Evolutionary conservation across 495 filamentous ascomycete species (phyloP), one percentile per base, ranked within the genome.

Genomic region (Lindgomyces ingoldianus): DNA sequence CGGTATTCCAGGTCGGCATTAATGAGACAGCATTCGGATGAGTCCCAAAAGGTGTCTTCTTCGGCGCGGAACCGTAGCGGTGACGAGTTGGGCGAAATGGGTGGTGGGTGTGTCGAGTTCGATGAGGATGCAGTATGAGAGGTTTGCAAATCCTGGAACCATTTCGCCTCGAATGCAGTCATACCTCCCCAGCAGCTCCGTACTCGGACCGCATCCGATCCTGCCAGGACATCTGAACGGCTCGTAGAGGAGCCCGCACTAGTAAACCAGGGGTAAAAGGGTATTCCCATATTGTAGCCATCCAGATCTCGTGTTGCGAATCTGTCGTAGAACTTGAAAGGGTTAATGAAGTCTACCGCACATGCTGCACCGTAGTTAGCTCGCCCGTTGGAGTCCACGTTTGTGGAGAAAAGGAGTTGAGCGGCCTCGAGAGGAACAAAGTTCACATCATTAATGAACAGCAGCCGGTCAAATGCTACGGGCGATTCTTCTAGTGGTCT

Each of bases 151-250:
- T 62, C 24, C 41, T 76, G 85, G 69, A 92, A 87, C 60, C 82
- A 88, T 51, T 75, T 78, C 1, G 86, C 89, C 69, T 91, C 86
- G 68, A 91, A 91, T 3, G 89, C 89, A 6, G 89, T 85, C 81
- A 91, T 91, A 9, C 90, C 90, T 36, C 88, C 87, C 90, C 90
- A 93, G 74, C 90, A 94, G 64, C 85, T 88, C 65, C 84, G 83
- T 1, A 91, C 89, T 21, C 84, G 80, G 6, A 94, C 88, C 0
- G 86, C 85, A 67, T 91, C 88, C 59, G 76, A 85, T 24, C 82
- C 83, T 3, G 72, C 74, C 8, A 88, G 75, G 21, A 91, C 83
- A 66, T 87, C 87, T 10, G 75, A 67, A 33, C 88, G 78, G 65
- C 86, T 90, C 4, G 70, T 63, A 0, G 76, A 83, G 30, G 78